Base-by-base conservation (phyloP, 768 basidiomycete genomes). In the Antrodiella citrinella region DNA sequence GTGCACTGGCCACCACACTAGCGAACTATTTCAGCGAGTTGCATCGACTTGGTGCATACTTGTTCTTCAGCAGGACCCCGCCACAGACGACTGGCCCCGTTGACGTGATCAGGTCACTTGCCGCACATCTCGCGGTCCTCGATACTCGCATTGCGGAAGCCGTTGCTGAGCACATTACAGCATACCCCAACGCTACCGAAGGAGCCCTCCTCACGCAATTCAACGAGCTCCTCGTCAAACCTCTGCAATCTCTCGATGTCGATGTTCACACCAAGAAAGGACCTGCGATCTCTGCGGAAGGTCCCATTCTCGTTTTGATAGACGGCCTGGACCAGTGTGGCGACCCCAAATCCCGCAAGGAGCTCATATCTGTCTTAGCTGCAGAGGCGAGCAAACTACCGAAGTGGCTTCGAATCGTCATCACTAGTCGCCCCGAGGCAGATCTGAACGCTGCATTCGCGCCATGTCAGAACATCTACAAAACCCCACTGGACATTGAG, bases 251-350 rank as follows among this genome's bases (percentile, higher is more conserved):
- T n/a, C 7, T 7, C 7, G 15, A 35, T 7, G 30, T 35, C 15
- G 7, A 35, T 7, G 30, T 35, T 7, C 30, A 7, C 30, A 15
- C 7, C 7, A 15, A 35, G 15, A 15, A 35, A 15, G 30, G 30
- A 15, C 30, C 30, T 15, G 30, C 15, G 30, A 15, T 35, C 30
- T n/a, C n/a, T n/a, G n/a, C n/a, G n/a, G n/a, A n/a, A n/a, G 47
- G 43, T 2, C 26, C 47, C 30, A 13, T 49, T 13, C 41, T 52
- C 5, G 46, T 55, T 24, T 50, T 52, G n/a, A 44, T 55, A 20
- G 54, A 55, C 40, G 54, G 40, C 3, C 25, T 52, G 4, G 54
- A 55, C 47, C 51, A 55, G 45, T 48, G 54, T 39, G 59, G 62
- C 1, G 49, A 57, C 49, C 25, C 40, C 7, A 10, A 24, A 11